These are phyloP conservation scores for Lathyrus oleraceus DNA, from an alignment of 306 rosid genomes.

Conservation along the genomic window DNA sequence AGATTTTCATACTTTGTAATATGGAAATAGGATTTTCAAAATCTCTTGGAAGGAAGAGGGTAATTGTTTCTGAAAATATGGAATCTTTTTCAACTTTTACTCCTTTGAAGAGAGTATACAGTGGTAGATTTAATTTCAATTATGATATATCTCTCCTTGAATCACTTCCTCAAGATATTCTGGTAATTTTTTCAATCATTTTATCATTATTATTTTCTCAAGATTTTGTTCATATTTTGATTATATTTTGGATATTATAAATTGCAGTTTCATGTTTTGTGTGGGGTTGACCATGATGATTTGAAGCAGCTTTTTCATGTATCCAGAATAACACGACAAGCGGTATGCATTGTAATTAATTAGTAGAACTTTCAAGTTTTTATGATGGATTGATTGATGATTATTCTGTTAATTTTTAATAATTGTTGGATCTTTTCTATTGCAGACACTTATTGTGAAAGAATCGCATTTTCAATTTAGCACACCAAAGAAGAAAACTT, in stretches of 20 bases:
- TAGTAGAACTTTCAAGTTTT: neutral
- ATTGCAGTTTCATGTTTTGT: conserved; percentile 56
- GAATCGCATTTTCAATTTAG: conserved; percentile 58
- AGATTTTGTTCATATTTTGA: neutral
- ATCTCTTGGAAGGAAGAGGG: conserved; percentile 59
- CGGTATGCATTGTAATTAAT: conserved; percentile 41
- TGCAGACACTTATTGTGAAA: conserved; percentile 62
- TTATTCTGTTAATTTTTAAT: neutral
- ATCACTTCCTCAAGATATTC: conserved; percentile 66
- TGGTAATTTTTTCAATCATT: conserved; percentile 47
- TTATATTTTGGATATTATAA: neutral
- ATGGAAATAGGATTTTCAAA: conserved; percentile 43
- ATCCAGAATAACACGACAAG: conserved; percentile 61
- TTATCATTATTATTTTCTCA: neutral
- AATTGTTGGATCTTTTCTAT: neutral
- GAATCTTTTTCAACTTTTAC: conserved; percentile 21
- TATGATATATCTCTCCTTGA: conserved; percentile 48
- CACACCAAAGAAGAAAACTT: conserved; percentile 59
- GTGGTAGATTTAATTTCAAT: conserved; percentile 22
- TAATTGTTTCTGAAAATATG: conserved; percentile 38
- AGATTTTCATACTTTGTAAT: neutral
- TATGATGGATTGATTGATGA: neutral
- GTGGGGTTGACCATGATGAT: conserved; percentile 79
- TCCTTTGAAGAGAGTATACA: conserved; percentile 51
- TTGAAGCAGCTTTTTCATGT: conserved; percentile 64